Percentiles rank a stretch among this genome's conserved stretches.
Evolutionary conservation across 331 rosid species (phyloP).

Genomic region (Malus hybrid): DNA sequence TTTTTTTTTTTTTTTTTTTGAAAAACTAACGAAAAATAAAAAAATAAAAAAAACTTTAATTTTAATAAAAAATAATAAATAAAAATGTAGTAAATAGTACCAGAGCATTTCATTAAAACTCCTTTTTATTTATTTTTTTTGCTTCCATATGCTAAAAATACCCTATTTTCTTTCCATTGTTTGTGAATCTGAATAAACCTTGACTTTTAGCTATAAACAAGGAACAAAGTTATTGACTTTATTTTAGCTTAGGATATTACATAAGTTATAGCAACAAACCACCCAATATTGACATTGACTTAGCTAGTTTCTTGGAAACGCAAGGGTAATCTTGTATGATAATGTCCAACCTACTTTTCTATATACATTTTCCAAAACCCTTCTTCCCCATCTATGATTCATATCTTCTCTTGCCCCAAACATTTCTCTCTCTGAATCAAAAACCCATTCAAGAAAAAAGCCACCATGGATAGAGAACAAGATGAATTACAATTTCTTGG

Average conservation of each 20-base stretch:
- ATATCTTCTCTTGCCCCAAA: neutral
- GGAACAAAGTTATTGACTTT: neutral
- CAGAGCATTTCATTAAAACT: no score
- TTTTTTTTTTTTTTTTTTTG: no score
- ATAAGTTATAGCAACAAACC: no score
- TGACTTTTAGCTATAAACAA: neutral
- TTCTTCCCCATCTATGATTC: neutral
- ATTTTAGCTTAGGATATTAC: neutral
- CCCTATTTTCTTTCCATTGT: no score
- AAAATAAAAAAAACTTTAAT: no score
- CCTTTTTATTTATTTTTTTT: no score
- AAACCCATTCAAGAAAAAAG: neutral
- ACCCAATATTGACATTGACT: neutral
- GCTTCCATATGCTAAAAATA: no score
- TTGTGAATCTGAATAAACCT: neutral
- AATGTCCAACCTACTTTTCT: neutral
- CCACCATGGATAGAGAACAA: conserved; percentile 53
- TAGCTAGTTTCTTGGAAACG: neutral
- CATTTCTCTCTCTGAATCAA: neutral
- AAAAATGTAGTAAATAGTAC: no score
- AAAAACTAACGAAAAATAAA: no score
- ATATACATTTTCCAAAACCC: neutral
- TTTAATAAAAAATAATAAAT: no score
- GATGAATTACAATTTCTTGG: conserved; percentile 71
- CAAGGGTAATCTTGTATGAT: conserved; percentile 1